Evolutionary conservation across 495 filamentous ascomycete genomes (phyloP), one percentile per base, ranked within the genome.

Genomic region (Parathielavia appendiculata): DNA sequence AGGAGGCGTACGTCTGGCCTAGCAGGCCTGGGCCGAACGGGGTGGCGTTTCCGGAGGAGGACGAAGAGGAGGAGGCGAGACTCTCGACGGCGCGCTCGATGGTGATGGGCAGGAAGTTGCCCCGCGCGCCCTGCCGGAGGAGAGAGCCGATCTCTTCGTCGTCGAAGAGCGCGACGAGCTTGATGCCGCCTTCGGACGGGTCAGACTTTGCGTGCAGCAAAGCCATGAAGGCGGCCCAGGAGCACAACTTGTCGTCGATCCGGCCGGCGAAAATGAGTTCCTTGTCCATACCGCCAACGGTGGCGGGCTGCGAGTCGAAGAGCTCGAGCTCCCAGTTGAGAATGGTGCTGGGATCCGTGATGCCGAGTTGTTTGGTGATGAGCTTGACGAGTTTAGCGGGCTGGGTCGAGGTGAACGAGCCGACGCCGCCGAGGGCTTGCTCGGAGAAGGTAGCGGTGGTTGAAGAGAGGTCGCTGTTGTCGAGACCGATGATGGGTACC

Each of bases 261-360:
- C 93, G 87, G 56, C 91, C 90, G 46, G 89, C 93, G 62, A 92
- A 97, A 70, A 98, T 92, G 74, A 98, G 84, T 62, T 97, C 93
- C 68, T 90, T 91, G 63, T 93, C 89, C 41, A 98, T 66, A 13
- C 93, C 93, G 59, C 91, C 90, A 22, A 91, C 76, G 32, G 84
- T 81, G 16, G 90, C 92, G 9, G 91, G 90, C 68, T 96, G 91
- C 9, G 81, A 86, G 71, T 98, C 93, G 67, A 85, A 98, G 35
- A 98, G 86, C 71, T 98, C 93, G n/a, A 97, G 82, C 65, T 98
- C 93, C 93, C 93, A 98, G 71, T 90, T 92, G 26, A 97, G 73
- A 58, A 98, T 96, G 53, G 76, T 82, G 71, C 74, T 74, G 73
- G 78, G 78, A 65, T 91, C 83, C 13, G 77, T 74, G 60, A 96